Base-by-base conservation (phyloP, 495 filamentous ascomycete species). In the Aspergillus mulundensis region DNA sequence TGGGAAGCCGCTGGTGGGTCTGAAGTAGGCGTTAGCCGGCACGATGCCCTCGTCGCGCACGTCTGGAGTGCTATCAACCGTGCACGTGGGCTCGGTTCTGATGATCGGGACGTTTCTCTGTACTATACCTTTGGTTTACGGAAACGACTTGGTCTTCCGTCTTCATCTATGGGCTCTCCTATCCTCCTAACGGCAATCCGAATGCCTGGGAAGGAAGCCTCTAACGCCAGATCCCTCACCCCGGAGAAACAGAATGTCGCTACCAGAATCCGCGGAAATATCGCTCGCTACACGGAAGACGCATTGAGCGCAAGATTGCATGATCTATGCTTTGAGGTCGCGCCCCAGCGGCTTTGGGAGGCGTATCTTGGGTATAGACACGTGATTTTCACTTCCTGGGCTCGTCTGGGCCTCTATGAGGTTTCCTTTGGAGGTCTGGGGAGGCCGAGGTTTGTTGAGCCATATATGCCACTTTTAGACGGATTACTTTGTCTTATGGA, bases 41-140 rank as follows among this genome's bases (percentile, higher is more conserved):
- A 70, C 18, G 70, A 73, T 36, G 66, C 66, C 7, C 28, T 73
- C 6, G 47, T 73, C 20, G 69, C 69, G 2, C 67, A 71, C 34
- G 46, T 71, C 28, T 71, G 69, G 70, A 57, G 60, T 2, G 52
- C 53, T 7, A 64, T 73, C 38, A 62, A 57, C 36, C 64, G 63
- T 12, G 64, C 69, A 1, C 65, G 70, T 4, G 56, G 63, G 5
- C 49, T 28, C 0, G 24, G 32, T 18, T 7, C 1, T 15, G 16
- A 47, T 39, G 41, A 40, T 4, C 20, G 15, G 5, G 25, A 52
- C 7, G 48, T 58, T 12, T 47, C 30, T 0, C 18, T 58, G 11
- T 16, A 53, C 42, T 15, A 53, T 15, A 52, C 48, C 20, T 42
- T 58, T 14, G 56, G 49, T 1, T n/a, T 48, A 24, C 28, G 56